These are phyloP conservation scores for Piloderma croceum DNA, from an alignment of 768 basidiomycete genomes.

Conservation along the genomic window DNA sequence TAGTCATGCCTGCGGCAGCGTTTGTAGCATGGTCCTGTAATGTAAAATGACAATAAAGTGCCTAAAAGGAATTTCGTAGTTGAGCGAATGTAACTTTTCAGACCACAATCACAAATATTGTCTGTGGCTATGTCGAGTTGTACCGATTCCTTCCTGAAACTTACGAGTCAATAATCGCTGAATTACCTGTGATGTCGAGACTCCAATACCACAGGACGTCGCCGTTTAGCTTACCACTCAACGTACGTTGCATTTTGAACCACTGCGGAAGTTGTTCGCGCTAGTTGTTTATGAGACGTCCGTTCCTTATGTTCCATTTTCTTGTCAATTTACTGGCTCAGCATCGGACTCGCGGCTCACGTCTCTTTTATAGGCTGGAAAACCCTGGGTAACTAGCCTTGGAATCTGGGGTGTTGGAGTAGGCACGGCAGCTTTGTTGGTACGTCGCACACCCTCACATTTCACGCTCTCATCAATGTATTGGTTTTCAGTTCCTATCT, in stretches of 20 bases:
- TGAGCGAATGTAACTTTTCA: too few species aligned
- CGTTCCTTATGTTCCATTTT: background rate
- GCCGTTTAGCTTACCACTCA: slow-evolving; percentile 9
- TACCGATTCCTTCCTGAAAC: too few species aligned
- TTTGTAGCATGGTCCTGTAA: too few species aligned
- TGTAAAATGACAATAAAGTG: too few species aligned
- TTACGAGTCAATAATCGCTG: too few species aligned
- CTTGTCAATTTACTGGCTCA: background rate
- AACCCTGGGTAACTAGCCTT: slow-evolving; percentile 55
- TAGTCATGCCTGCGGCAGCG: too few species aligned
- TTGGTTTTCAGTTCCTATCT: slow-evolving; percentile 54
- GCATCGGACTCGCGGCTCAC: slow-evolving; percentile 3
- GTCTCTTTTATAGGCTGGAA: slow-evolving; percentile 34
- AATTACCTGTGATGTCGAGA: slow-evolving; percentile 32
- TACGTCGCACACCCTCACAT: slow-evolving; percentile 30
- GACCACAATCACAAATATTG: too few species aligned
- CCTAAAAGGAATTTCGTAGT: too few species aligned
- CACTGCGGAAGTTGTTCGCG: background rate
- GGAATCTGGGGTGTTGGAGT: slow-evolving; percentile 68
- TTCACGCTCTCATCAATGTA: slow-evolving; percentile 3
- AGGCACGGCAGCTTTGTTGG: slow-evolving; percentile 64
- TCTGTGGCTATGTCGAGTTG: too few species aligned
- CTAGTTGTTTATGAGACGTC: too few species aligned
- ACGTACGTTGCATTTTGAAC: slow-evolving; percentile 8
- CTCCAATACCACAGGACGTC: slow-evolving; percentile 24